Evolutionary conservation across 768 basidiomycete genomes (phyloP).

Genomic region (Pilatotrama ljubarskyi): DNA sequence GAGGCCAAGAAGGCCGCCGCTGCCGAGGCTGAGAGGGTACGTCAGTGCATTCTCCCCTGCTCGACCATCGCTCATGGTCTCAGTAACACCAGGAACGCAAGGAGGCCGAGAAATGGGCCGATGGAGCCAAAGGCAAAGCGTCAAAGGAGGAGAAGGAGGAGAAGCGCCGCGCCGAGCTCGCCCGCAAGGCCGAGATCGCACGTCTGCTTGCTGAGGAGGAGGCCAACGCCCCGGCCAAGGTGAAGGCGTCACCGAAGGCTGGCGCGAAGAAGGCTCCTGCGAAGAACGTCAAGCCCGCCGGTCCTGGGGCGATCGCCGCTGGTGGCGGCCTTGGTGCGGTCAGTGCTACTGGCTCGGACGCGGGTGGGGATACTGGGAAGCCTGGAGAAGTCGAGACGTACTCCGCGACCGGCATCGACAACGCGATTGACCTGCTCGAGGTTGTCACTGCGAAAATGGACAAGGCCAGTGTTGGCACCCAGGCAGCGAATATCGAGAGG

Average conservation of each 20-base stretch:
- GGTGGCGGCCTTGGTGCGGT: slow-evolving; percentile 49
- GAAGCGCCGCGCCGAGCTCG: slow-evolving; percentile 77
- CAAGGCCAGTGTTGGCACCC: slow-evolving; percentile 85
- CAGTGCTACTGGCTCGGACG: slow-evolving; percentile 23
- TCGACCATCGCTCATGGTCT: not conserved
- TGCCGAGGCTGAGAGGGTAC: slow-evolving; percentile 60
- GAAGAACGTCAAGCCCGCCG: slow-evolving; percentile 60
- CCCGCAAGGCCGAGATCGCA: slow-evolving; percentile 85
- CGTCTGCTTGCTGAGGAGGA: slow-evolving; percentile 90
- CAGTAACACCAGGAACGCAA: slow-evolving; percentile 56
- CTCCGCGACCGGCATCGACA: slow-evolving; percentile 86
- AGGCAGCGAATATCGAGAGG: slow-evolving; percentile 82
- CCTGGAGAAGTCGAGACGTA: slow-evolving; percentile 61
- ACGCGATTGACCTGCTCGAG: slow-evolving; percentile 85
- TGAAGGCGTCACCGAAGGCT: slow-evolving; percentile 65
- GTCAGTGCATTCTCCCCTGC: slow-evolving; percentile 8
- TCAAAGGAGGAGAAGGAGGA: slow-evolving; percentile 73
- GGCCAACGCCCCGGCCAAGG: slow-evolving; percentile 54
- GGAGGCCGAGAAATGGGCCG: slow-evolving; percentile 68
- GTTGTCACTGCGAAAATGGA: slow-evolving; percentile 91
- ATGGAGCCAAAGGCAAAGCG: slow-evolving; percentile 67
- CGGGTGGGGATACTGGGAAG: slow-evolving; percentile 31
- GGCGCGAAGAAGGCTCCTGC: slow-evolving; percentile 51
- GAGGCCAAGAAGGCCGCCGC: slow-evolving; percentile 76
- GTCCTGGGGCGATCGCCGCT: slow-evolving; percentile 83